These are phyloP conservation scores for Linnemannia elongata DNA, from an alignment of 192 early-diverging fungal species.

Conservation along the genomic window DNA sequence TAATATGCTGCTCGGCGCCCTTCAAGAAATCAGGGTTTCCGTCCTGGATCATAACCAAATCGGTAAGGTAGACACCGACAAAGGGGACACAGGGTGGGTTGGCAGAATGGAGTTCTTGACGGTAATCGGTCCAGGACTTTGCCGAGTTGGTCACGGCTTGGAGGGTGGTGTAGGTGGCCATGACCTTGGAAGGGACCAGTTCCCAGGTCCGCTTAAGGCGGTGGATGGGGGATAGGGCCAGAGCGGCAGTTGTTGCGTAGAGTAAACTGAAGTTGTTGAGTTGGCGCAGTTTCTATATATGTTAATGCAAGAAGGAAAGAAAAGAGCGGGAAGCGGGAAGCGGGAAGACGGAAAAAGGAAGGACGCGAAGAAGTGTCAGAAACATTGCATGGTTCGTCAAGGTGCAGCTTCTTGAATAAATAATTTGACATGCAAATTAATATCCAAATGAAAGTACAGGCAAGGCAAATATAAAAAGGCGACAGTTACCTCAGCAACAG, in stretches of 20 bases:
- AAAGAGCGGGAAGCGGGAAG: background rate
- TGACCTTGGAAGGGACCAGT: slow-evolving; percentile 66
- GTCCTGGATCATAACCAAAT: slow-evolving; percentile 95
- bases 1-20: slow-evolving; percentile 78
- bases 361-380: background rate
- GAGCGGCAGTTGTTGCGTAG: slow-evolving; percentile 92
- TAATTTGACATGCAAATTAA: background rate
- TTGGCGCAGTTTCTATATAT: slow-evolving; percentile 55
- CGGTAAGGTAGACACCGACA: slow-evolving; percentile 85
- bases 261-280: slow-evolving; percentile 98
- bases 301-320: background rate
- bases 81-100: slow-evolving; percentile 93
- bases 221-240: slow-evolving; percentile 90
- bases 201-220: slow-evolving; percentile 96
- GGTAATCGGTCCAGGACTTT: slow-evolving; percentile 88
- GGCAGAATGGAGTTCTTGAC: slow-evolving; percentile 83
- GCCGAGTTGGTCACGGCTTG: slow-evolving; percentile 82
- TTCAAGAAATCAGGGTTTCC: slow-evolving; percentile 87
- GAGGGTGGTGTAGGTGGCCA: slow-evolving; percentile 71
- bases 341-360: background rate
- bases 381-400: background rate
- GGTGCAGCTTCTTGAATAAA: background rate
- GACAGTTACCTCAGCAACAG: slow-evolving; percentile 72
- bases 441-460: background rate
- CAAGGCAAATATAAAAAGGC: background rate